Evolutionary conservation across 2,329 filamentous ascomycete genomes (phyloP), one percentile per base, ranked within the genome.

Genomic region (Colletotrichum sp.): DNA sequence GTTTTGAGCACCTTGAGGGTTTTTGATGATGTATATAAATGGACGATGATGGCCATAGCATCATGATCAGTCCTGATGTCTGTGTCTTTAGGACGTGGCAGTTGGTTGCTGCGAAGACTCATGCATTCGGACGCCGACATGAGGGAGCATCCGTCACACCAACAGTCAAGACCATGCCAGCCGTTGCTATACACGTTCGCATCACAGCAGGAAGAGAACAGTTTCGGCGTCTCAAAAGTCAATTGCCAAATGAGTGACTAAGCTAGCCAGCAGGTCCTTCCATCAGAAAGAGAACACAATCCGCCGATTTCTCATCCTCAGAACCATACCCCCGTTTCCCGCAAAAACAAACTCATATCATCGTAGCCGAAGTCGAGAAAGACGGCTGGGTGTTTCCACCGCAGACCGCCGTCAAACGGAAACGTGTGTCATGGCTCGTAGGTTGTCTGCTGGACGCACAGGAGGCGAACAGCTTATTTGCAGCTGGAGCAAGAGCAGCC

Each of bases 401-500:
- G 11, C 65, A 51, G 6, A 11, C 57, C 55, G 68, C 47, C 38
- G 12, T n/a, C 38, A 58, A 55, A 61, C 61, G 61, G 54, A 47
- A 58, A 66, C 18, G 33, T 9, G 16, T 21, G 9, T 47, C 38
- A 29, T 65, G 38, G 54, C 31, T 64, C 31, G 34, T 27, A 24
- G 27, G 54, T 71, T 57, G 62, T 71, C 15, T 64, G 34, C 43
- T 51, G 2, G 24, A n/a, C 33, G 43, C 43, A 12, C 13, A 54
- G 13, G 13, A 13, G n/a, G 31, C 57, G 29, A 58, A 0, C 36
- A 16, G 18, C 57, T 73, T 73, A 73, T 70, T 67, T 65, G 66
- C 70, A 66, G 58, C 69, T 34, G 54, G 74, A 76, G 65, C 67
- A 76, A 65, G 59, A 68, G 74, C 76, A 76, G 76, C 67, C 68